Evolutionary conservation across 805 yeast species (phyloP).

Genomic region (Lipomyces kockii): DNA sequence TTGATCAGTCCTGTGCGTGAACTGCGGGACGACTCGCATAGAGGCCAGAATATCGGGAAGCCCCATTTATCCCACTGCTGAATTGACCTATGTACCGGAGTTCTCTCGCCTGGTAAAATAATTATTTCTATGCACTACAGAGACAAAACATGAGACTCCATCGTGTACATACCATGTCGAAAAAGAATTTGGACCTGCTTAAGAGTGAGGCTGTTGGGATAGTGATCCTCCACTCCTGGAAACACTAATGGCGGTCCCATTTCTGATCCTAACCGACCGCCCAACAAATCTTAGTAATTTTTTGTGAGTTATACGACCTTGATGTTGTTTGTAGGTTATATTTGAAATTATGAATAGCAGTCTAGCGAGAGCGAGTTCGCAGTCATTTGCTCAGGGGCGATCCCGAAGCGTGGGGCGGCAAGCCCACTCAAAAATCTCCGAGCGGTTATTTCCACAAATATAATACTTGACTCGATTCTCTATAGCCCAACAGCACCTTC

Average conservation of each 20-base stretch:
- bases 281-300: no score
- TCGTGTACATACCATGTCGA: conserved; percentile 30
- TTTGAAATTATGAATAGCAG: no score
- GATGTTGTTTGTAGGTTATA: no score
- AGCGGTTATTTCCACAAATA: no score
- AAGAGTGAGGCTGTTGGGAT: conserved; percentile 22
- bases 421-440: no score
- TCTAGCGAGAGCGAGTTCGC: neutral
- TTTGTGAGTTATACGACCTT: no score
- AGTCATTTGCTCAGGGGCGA: neutral
- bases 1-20: conserved; percentile 30
- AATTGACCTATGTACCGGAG: conserved; percentile 25
- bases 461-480: no score
- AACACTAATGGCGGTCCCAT: conserved; percentile 29
- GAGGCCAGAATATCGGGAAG: conserved; percentile 36
- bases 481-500: no score
- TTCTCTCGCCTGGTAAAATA: conserved; percentile 28
- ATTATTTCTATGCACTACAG: neutral
- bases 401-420: no score
- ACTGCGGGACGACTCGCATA: conserved; percentile 30
- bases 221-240: conserved; percentile 23
- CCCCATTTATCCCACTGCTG: conserved; percentile 37
- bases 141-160: neutral
- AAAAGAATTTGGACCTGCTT: conserved; percentile 32
- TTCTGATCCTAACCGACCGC: neutral